Percentiles rank a stretch among this genome's conserved stretches.
Conservation (phyloP, 2,329 filamentous ascomycete genomes). For the Arthrobotrys sphaeroides region DNA sequence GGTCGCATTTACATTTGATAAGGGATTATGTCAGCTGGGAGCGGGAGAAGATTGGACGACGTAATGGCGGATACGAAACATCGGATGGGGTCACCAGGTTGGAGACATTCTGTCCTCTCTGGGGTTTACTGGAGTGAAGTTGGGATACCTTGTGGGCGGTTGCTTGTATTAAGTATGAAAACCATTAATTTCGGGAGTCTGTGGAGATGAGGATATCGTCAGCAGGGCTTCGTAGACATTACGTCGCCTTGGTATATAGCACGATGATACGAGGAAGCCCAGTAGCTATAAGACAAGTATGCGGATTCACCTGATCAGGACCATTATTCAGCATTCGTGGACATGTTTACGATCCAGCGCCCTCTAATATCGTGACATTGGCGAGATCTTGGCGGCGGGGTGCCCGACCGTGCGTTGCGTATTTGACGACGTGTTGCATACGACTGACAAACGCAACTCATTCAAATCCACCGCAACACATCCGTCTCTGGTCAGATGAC, state of each 20-base stretch:
- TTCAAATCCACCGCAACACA: background rate
- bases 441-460: no score
- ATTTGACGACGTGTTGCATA: background rate
- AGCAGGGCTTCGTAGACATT: constrained; percentile 24
- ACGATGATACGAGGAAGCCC: background rate
- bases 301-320: background rate
- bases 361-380: constrained; percentile 1
- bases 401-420: background rate
- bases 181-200: background rate
- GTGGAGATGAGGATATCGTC: constrained; percentile 14
- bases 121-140: background rate
- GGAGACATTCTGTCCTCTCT: constrained; percentile 15
- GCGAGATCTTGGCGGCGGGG: background rate
- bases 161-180: background rate
- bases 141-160: background rate
- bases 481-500: background rate
- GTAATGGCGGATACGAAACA: constrained; percentile 17
- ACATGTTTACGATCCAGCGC: background rate
- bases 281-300: background rate
- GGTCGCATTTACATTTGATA: constrained; percentile 10
- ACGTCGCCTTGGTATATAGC: constrained; percentile 7
- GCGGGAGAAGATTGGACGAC: constrained; percentile 23
- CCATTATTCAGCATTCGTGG: constrained; percentile 7
- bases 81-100: background rate
- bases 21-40: constrained; percentile 26